Percentiles rank a stretch among this genome's conserved stretches.
Evolutionary conservation across 2,329 filamentous ascomycete genomes (phyloP).

Genomic region (Cercospora citrullina): DNA sequence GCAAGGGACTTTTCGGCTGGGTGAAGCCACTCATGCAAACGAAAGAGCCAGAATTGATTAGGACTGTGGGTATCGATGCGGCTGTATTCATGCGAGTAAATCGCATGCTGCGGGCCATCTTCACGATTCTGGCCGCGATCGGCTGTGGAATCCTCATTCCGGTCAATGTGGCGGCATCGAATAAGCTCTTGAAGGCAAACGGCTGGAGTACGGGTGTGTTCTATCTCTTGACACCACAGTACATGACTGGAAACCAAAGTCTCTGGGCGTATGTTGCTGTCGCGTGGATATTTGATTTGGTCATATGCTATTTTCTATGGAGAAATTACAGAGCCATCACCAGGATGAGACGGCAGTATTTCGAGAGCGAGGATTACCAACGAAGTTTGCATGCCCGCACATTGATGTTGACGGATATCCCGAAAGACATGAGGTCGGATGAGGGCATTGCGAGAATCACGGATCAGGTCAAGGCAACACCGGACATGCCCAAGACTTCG

Average conservation of each 20-base stretch:
- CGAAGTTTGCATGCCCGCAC: slow-evolving; percentile 74
- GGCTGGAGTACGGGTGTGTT: too few relatives aligned
- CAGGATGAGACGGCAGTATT: slow-evolving; percentile 72
- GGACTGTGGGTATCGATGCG: slow-evolving; percentile 87
- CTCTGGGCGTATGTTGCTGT: slow-evolving; percentile 62
- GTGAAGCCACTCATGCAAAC: slow-evolving; percentile 73
- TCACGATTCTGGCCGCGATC: slow-evolving; percentile 68
- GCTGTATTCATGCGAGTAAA: slow-evolving; percentile 85
- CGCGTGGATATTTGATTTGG: slow-evolving; percentile 68
- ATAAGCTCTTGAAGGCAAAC: too few relatives aligned
- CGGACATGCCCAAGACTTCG: slow-evolving; percentile 74
- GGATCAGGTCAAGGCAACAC: slow-evolving; percentile 74
- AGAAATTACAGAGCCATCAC: slow-evolving; percentile 79
- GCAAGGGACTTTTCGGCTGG: slow-evolving; percentile 88
- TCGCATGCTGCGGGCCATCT: slow-evolving; percentile 90
- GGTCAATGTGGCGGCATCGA: slow-evolving; percentile 55
- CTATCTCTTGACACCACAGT: slow-evolving; percentile 58
- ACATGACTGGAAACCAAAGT: slow-evolving; percentile 45
- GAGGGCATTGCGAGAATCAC: slow-evolving; percentile 85
- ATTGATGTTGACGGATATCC: slow-evolving; percentile 76
- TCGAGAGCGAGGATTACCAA: slow-evolving; percentile 85
- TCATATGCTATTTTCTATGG: slow-evolving; percentile 81
- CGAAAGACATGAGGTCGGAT: slow-evolving; percentile 72
- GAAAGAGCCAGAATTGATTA: slow-evolving; percentile 72
- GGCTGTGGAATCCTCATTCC: slow-evolving; percentile 79